Conservation (phyloP, 2,329 filamentous ascomycete genomes). For the Meredithiella fracta region DNA sequence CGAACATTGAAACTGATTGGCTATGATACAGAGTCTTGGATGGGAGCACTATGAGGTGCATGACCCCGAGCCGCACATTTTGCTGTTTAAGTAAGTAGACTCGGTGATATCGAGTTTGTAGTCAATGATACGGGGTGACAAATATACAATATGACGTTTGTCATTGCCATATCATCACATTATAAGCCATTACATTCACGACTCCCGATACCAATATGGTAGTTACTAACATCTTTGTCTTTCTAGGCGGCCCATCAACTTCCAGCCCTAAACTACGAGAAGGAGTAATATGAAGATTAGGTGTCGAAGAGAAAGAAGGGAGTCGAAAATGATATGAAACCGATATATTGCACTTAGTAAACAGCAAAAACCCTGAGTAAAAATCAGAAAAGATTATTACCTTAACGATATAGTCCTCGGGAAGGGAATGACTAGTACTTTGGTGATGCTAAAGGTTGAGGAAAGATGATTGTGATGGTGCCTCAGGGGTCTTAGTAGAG, state of each 20-base stretch:
- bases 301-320: not conserved
- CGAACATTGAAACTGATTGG: not conserved
- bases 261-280: constrained; percentile 21
- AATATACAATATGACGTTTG: not conserved
- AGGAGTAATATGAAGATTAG: too few species aligned
- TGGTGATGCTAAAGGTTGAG: too few species aligned
- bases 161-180: not conserved
- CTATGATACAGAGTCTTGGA: constrained; percentile 60
- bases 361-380: not conserved
- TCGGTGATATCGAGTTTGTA: not conserved
- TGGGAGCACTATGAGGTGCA: constrained; percentile 99
- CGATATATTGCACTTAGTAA: not conserved
- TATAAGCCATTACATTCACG: not conserved
- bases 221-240: not conserved
- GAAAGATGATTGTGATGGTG: too few species aligned
- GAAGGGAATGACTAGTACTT: too few species aligned
- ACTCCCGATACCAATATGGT: not conserved
- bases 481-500: too few species aligned
- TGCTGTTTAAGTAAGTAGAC: constrained; percentile 80
- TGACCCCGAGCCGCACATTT: constrained; percentile 93
- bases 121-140: not conserved
- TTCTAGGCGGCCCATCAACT: constrained; percentile 64
- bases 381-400: not conserved
- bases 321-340: not conserved
- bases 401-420: too few species aligned